Conservation (phyloP, 768 basidiomycete species). For the Pleurotus tuber-regium region DNA sequence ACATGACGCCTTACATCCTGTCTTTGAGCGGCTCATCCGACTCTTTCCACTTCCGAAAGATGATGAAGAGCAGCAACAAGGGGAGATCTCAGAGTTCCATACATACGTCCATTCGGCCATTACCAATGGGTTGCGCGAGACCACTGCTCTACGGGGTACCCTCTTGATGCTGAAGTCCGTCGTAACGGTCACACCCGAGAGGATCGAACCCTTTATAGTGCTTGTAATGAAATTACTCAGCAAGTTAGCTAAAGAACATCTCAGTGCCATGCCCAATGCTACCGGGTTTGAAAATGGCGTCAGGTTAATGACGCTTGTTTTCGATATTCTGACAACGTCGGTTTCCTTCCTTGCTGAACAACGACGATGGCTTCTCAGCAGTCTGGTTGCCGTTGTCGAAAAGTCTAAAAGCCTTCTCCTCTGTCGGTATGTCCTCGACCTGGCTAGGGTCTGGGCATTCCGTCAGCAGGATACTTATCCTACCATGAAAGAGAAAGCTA, state of each 20-base stretch:
- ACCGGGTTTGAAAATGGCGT: conserved; percentile 57
- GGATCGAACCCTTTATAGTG: conserved; percentile 76
- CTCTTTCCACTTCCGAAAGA: conserved; percentile 78
- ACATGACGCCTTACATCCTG: conserved; percentile 78
- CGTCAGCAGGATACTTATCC: conserved; percentile 83
- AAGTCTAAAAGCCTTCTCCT: conserved; percentile 81
- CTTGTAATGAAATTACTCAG: conserved; percentile 81
- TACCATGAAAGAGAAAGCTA: conserved; percentile 94
- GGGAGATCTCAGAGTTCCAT: conserved; percentile 76
- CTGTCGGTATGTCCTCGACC: conserved; percentile 82
- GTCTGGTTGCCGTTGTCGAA: conserved; percentile 79
- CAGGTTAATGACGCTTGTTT: conserved; percentile 68
- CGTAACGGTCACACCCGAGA: conserved; percentile 75
- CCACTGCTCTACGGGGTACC: conserved; percentile 70
- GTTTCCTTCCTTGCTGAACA: conserved; percentile 86
- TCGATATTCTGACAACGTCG: conserved; percentile 82
- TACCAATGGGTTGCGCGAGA: conserved; percentile 75
- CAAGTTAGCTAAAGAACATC: conserved; percentile 86
- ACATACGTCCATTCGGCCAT: conserved; percentile 72
- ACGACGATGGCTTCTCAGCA: conserved; percentile 74
- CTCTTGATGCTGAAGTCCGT: conserved; percentile 87
- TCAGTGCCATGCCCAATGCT: conserved; percentile 48
- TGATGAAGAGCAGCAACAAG: conserved; percentile 65
- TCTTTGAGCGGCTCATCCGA: conserved; percentile 77
- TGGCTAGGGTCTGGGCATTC: conserved; percentile 89